phyloP scores from a whole-genome alignment of 2,329 filamentous ascomycete species.

The Lachnellula arida region DNA sequence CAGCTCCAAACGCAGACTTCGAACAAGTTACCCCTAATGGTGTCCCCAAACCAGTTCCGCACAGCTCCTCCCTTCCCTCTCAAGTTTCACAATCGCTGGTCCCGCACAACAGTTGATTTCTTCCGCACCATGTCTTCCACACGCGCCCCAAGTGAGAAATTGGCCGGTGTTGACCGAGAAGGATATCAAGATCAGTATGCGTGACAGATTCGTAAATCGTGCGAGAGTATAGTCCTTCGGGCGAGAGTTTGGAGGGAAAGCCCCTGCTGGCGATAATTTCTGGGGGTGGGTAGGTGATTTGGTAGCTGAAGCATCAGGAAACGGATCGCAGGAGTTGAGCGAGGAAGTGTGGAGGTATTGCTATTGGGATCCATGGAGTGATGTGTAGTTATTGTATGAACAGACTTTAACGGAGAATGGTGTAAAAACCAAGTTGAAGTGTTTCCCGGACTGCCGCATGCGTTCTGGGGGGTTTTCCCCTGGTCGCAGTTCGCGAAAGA shows the following conservation, averaged over 20 bases:
- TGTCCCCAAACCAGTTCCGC: background rate
- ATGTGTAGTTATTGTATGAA: conserved; percentile 41
- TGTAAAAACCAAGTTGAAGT: conserved; percentile 29
- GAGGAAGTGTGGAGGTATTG: conserved; percentile 32
- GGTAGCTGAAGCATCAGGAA: conserved; percentile 30
- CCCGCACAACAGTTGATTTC: background rate
- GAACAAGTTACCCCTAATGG: too few species aligned
- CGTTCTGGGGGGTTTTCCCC: conserved; percentile 28
- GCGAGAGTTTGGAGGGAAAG: background rate
- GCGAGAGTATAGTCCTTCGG: background rate
- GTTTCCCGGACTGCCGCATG: conserved; percentile 32
- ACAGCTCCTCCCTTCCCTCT: background rate
- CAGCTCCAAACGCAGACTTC: too few species aligned
- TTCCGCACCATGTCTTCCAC: background rate
- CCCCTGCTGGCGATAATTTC: conserved; percentile 27
- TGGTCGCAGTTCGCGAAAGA: conserved; percentile 21
- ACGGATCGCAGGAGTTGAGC: conserved; percentile 29
- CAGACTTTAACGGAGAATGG: conserved; percentile 38
- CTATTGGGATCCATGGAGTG: conserved; percentile 20
- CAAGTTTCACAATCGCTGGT: background rate
- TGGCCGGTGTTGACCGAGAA: conserved; percentile 3
- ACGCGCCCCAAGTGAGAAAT: background rate
- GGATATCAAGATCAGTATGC: conserved; percentile 5
- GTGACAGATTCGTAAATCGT: background rate
- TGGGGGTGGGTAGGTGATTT: conserved; percentile 30